Evolutionary conservation across 192 early-diverging fungal genomes (phyloP), one percentile per base, ranked within the genome.

Genomic region (Cetraspora pellucida): DNA sequence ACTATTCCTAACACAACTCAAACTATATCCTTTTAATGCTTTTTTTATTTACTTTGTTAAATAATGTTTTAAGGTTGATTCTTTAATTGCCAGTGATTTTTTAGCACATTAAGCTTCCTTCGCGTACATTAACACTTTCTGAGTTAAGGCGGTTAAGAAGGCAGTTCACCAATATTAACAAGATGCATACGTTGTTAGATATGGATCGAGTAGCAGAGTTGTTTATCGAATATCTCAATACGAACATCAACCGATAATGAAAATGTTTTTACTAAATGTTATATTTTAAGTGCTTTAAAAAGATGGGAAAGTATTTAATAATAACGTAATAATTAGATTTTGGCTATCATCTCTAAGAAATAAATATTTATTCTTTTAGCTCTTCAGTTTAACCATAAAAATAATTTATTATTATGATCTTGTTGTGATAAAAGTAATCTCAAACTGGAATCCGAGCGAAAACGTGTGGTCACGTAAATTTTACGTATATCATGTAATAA

Each of bases 141-240:
- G 95, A 97, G 80, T 81, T 99, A 69, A 84, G 95, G 66, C 72
- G 95, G 28, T 77, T 92, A 57, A 84, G 92, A 47, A 81, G 93
- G 80, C 94, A 97, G 81, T 98, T 95, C 79, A 88, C 89, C 17
- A 89, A 89, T 45, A 85, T 97, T n/a, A 98, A 99, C 83, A 93
- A 93, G 71, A 83, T 94, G 80, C 93, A 92, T 70, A 94, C 94
- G 21, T 78, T 94, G 21, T 78, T 92, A 55, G 88, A 92, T 77
- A 85, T 94, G 65, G 88, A 84, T 45, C 85, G 87, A 47, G 90
- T 97, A 57, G 90, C 90, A 0, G 90, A 94, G 46, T 84, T 89
- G 28, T 98, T 99, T 93, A 94, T 93, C 25, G 91, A 96, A 50
- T 98, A 96, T 80, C 78, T 99, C 66, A 98, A 95, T 77, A 93